A percentile compares a stretch with the other conserved stretches of the same genome.
These are phyloP conservation scores for Paraglomus occultum DNA, from an alignment of 192 early-diverging fungal species.

Conservation along the genomic window DNA sequence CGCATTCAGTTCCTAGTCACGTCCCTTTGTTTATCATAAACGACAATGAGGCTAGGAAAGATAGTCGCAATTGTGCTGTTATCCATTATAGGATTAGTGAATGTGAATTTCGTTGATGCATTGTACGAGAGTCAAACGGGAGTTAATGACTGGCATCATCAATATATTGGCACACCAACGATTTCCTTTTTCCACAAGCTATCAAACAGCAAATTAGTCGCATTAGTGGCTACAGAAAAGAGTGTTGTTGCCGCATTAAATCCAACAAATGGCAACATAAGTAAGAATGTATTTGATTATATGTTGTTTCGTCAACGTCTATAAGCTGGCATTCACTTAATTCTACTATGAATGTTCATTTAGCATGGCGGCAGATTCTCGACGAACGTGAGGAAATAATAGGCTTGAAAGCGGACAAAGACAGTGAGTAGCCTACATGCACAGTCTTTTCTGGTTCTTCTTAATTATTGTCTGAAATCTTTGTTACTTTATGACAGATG, in stretches of 20 bases:
- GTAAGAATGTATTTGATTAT: slow-evolving; percentile 41
- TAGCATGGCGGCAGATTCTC: slow-evolving; percentile 77
- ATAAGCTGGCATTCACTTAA: not conserved
- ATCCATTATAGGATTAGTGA: too few relatives aligned
- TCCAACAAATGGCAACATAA: slow-evolving; percentile 62
- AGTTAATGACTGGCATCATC: slow-evolving; percentile 56
- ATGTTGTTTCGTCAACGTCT: not conserved
- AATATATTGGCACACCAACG: slow-evolving; percentile 50
- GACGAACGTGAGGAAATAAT: slow-evolving; percentile 56
- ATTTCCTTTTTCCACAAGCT: slow-evolving; percentile 33
- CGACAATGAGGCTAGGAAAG: too few relatives aligned
- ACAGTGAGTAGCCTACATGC: slow-evolving; percentile 47
- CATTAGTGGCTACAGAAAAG: slow-evolving; percentile 62
- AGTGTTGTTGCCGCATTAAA: slow-evolving; percentile 73
- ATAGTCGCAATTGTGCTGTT: too few relatives aligned
- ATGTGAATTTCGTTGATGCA: not conserved
- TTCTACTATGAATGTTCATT: not conserved
- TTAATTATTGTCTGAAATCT: not conserved
- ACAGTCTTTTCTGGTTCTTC: slow-evolving; percentile 27
- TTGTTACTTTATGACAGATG: slow-evolving; percentile 28
- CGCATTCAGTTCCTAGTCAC: too few relatives aligned
- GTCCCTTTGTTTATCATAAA: too few relatives aligned
- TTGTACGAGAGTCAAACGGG: slow-evolving; percentile 47
- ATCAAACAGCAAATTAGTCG: slow-evolving; percentile 39
- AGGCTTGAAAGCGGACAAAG: slow-evolving; percentile 43